Conservation (phyloP, 192 early-diverging fungal genomes). For the Entrophospora sp. region DNA sequence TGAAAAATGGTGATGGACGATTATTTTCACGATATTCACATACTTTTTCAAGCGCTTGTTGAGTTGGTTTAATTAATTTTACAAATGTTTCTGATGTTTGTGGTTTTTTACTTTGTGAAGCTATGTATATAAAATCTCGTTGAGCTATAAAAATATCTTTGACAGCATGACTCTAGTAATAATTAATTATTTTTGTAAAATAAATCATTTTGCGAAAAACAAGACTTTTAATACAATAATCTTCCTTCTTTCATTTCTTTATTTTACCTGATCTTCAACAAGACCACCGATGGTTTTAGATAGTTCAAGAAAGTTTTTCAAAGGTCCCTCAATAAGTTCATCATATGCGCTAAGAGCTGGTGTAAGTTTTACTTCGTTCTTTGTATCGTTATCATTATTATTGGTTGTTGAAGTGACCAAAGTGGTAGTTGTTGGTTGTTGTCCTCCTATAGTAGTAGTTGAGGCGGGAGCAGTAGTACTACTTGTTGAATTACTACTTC, state of each 20-base stretch:
- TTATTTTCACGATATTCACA: slow-evolving; percentile 70
- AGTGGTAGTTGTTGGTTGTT: slow-evolving; percentile 26
- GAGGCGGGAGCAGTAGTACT: slow-evolving; percentile 37
- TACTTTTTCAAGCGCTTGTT: slow-evolving; percentile 55
- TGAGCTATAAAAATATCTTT: slow-evolving; percentile 58
- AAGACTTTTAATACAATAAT: too few species aligned
- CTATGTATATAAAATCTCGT: slow-evolving; percentile 65
- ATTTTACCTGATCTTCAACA: slow-evolving; percentile 47
- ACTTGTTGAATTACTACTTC: too few species aligned
- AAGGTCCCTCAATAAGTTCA: slow-evolving; percentile 35
- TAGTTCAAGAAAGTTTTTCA: slow-evolving; percentile 38
- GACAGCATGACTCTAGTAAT: slow-evolving; percentile 46
- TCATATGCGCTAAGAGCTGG: slow-evolving; percentile 46
- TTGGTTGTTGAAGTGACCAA: slow-evolving; percentile 27
- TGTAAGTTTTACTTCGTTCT: slow-evolving; percentile 28
- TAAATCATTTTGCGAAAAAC: slow-evolving; percentile 48
- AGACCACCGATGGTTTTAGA: slow-evolving; percentile 43
- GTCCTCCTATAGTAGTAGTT: slow-evolving; percentile 28
- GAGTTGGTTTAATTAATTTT: slow-evolving; percentile 60
- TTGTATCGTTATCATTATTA: slow-evolving; percentile 8
- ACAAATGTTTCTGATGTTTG: slow-evolving; percentile 46
- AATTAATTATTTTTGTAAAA: too few species aligned
- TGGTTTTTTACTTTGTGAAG: slow-evolving; percentile 71
- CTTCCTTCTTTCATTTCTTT: too few species aligned
- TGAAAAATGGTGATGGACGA: slow-evolving; percentile 61